Percentiles rank a stretch among this genome's conserved stretches.
Evolutionary conservation across 495 filamentous ascomycete genomes (phyloP).

Genomic region (Aspergillus haitiensis): DNA sequence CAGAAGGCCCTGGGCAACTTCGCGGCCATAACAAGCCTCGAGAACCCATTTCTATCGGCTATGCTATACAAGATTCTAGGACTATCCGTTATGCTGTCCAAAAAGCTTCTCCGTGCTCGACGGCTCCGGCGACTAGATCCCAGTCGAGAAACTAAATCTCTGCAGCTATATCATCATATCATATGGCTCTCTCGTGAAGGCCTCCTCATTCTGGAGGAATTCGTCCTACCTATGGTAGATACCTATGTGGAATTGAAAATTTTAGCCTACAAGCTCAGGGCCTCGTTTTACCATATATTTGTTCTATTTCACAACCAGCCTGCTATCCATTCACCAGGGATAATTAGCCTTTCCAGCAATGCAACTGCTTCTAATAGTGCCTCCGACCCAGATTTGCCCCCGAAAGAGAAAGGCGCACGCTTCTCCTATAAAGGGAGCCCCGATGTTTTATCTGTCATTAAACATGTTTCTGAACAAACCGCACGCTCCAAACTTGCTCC

Average conservation of each 20-base stretch:
- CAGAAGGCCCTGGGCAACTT: slow-evolving; percentile 92
- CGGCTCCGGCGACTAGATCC: slow-evolving; percentile 82
- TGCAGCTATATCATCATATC: slow-evolving; percentile 85
- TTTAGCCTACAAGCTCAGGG: slow-evolving; percentile 84
- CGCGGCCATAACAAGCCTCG: slow-evolving; percentile 68
- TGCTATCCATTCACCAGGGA: slow-evolving; percentile 49
- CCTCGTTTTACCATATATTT: slow-evolving; percentile 94
- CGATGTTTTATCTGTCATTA: slow-evolving; percentile 19
- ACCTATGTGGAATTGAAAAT: slow-evolving; percentile 76
- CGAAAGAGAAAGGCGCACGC: slow-evolving; percentile 28
- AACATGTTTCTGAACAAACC: slow-evolving; percentile 1
- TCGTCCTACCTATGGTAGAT: slow-evolving; percentile 76
- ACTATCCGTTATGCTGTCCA: slow-evolving; percentile 82
- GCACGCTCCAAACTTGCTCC: slow-evolving; percentile 31
- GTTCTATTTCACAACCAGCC: slow-evolving; percentile 90
- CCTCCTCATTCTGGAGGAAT: slow-evolving; percentile 79
- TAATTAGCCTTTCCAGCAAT: slow-evolving; percentile 34
- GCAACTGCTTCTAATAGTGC: slow-evolving; percentile 24
- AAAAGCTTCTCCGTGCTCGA: slow-evolving; percentile 78
- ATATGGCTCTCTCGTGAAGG: slow-evolving; percentile 95
- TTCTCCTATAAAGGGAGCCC: slow-evolving; percentile 26
- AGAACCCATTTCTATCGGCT: slow-evolving; percentile 73
- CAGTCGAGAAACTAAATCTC: slow-evolving; percentile 72
- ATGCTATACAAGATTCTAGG: slow-evolving; percentile 89
- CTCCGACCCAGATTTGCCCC: slow-evolving; percentile 30